These are phyloP conservation scores for Lasiodiplodia sp. DNA, from an alignment of 2,329 filamentous ascomycete species.

Conservation along the genomic window DNA sequence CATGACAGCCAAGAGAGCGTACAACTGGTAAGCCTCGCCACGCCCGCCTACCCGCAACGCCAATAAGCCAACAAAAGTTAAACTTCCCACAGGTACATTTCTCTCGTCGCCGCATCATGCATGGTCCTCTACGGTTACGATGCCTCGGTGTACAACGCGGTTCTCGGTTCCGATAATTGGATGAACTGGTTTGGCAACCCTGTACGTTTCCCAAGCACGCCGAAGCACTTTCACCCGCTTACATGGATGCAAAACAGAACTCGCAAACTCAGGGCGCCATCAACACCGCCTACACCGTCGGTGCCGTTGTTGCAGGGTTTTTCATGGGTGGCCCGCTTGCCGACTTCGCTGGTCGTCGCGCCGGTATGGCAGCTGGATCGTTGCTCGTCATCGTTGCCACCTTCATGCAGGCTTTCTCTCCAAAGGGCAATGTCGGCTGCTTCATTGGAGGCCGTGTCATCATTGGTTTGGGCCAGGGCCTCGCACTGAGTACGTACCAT, in stretches of 20 bases:
- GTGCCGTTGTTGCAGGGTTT: constrained; percentile 73
- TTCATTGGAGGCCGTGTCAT: constrained; percentile 74
- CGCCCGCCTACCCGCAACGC: neutral
- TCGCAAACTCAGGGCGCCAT: constrained; percentile 61
- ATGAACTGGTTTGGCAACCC: constrained; percentile 66
- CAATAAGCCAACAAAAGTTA: constrained; percentile 27
- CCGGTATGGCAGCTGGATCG: constrained; percentile 71
- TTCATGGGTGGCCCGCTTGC: constrained; percentile 71
- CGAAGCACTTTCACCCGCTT: neutral
- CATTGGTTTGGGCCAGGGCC: constrained; percentile 74
- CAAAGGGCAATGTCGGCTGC: constrained; percentile 65
- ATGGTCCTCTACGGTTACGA: constrained; percentile 81
- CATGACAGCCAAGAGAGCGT: constrained; percentile 46
- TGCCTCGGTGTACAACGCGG: constrained; percentile 76
- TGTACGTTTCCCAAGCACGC: constrained; percentile 30
- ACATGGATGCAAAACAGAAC: constrained; percentile 27
- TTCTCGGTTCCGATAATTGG: constrained; percentile 74
- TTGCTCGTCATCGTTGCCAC: constrained; percentile 71
- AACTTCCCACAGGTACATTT: constrained; percentile 64
- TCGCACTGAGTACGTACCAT: constrained; percentile 63
- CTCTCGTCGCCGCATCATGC: constrained; percentile 73
- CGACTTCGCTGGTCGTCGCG: constrained; percentile 67
- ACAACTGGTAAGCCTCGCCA: constrained; percentile 53
- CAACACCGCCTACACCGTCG: constrained; percentile 75
- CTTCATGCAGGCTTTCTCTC: constrained; percentile 72